Evolutionary conservation across 495 filamentous ascomycete species (phyloP), one percentile per base, ranked within the genome.

Genomic region (Beverwykella pulmonaria): DNA sequence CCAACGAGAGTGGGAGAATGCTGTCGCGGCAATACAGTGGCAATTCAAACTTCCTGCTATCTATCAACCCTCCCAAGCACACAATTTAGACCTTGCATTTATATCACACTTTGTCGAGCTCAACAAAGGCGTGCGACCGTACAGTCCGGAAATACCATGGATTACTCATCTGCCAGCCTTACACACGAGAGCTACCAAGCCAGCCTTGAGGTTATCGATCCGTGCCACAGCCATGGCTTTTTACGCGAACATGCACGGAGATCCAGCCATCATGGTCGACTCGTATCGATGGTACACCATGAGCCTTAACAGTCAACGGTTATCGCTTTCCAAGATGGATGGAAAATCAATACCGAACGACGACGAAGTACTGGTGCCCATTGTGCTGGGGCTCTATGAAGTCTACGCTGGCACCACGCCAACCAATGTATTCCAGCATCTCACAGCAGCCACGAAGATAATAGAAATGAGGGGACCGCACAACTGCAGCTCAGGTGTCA

Each of bases 191-290:
- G 26, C 67, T 0, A 50, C 34, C 22, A 69, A 53, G 23, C 61
- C 61, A 5, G 60, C 61, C 5, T 30, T 69, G 26, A 39, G 32
- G 19, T 30, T 64, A 20, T 64, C 67, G 12, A 59, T 69, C n/a
- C 60, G 67, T 19, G 60, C 67, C 6, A 48, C 61, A 15, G 64
- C 60, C 1, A 69, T 69, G 67, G 67, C 67, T 0, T 69, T 69
- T 27, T 69, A 65, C 27, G 60, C 53, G 7, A 41, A 64, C n/a
- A 29, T 64, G 1, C 67, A 69, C 48, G 9, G 59, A 29, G 61
- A 69, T 27, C n/a, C 49, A 14, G 9, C 67, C 26, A 50, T 69
- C 25, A 41, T 69, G 15, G 47, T 50, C 0, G 67, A 69, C 20
- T 69, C 67, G 1, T 69, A 69, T 30, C 23, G 49, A 29, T 69